A percentile compares a stretch with the other conserved stretches of the same genome.
phyloP scores from a whole-genome alignment of 768 basidiomycete genomes.

The Crassisporium funariophilum region DNA sequence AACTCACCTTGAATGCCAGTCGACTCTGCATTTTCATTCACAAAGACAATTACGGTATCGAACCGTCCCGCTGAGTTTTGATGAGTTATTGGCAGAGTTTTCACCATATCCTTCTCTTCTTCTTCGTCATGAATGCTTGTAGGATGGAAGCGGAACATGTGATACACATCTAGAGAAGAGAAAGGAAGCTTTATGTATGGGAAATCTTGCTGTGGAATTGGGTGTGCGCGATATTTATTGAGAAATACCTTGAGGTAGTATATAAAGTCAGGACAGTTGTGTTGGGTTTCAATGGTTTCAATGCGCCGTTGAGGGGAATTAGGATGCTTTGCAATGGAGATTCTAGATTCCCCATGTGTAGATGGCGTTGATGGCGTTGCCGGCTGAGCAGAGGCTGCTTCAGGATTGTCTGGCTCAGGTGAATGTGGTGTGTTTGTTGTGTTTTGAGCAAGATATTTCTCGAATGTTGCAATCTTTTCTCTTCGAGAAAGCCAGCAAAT shows the following conservation, averaged over 20 bases:
- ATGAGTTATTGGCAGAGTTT: slow-evolving; percentile 13
- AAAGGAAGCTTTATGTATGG: slow-evolving; percentile 14
- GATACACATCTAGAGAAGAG: slow-evolving; percentile 17
- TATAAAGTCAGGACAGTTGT: slow-evolving; percentile 23
- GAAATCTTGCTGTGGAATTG: not conserved
- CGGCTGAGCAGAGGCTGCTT: too few relatives aligned
- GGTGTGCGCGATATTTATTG: slow-evolving; percentile 23
- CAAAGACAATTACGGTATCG: slow-evolving; percentile 24
- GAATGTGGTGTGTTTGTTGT: too few relatives aligned
- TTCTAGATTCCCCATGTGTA: too few relatives aligned
- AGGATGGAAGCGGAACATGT: slow-evolving; percentile 22
- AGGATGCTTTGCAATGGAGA: slow-evolving; percentile 10
- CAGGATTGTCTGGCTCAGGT: too few relatives aligned
- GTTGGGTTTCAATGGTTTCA: slow-evolving; percentile 2
- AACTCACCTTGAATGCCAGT: slow-evolving; percentile 18
- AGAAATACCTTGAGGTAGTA: slow-evolving; percentile 20
- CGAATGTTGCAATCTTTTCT: too few relatives aligned
- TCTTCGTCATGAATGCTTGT: slow-evolving; percentile 18
- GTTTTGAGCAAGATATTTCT: too few relatives aligned
- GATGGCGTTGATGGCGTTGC: too few relatives aligned
- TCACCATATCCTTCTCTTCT: slow-evolving; percentile 16
- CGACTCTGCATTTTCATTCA: slow-evolving; percentile 14
- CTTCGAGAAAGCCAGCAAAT: too few relatives aligned
- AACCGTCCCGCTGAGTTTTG: slow-evolving; percentile 11
- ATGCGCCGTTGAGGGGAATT: slow-evolving; percentile 16